Conservation (phyloP, 1,139 yeast genomes). For the Debaryomyces sp. region DNA sequence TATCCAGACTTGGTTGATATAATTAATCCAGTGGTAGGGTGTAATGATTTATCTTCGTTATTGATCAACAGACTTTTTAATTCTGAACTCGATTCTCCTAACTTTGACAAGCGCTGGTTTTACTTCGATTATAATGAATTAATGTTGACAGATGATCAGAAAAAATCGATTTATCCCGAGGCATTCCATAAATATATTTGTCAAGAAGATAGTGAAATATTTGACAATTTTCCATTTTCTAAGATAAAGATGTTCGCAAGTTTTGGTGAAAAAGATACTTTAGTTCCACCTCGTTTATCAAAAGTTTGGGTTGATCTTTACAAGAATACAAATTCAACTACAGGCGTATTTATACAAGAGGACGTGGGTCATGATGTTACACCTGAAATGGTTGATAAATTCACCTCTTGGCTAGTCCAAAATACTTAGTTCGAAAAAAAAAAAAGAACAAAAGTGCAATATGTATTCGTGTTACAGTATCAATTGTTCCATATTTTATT, state of each 20-base stretch:
- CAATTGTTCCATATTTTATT: background rate
- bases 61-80: conserved; percentile 41
- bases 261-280: conserved; percentile 39
- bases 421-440: conserved; percentile 6
- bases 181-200: conserved; percentile 37
- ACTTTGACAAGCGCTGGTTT: conserved; percentile 32
- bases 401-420: conserved; percentile 35
- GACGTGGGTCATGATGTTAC: conserved; percentile 41
- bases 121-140: conserved; percentile 41
- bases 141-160: conserved; percentile 29
- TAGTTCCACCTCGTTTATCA: conserved; percentile 41
- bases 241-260: conserved; percentile 39
- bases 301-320: conserved; percentile 38
- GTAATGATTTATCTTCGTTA: conserved; percentile 46
- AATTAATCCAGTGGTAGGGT: conserved; percentile 52
- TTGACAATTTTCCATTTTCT: conserved; percentile 38
- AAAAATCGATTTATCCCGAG: conserved; percentile 32
- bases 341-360: conserved; percentile 32
- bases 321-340: conserved; percentile 27
- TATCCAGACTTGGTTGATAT: conserved; percentile 42
- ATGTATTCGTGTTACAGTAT: background rate
- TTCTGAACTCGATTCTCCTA: conserved; percentile 17
- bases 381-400: conserved; percentile 37
- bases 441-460: background rate
- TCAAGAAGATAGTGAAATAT: conserved; percentile 32